Evolutionary conservation across 2,329 filamentous ascomycete species (phyloP).

Genomic region (Amylocarpus encephaloides): DNA sequence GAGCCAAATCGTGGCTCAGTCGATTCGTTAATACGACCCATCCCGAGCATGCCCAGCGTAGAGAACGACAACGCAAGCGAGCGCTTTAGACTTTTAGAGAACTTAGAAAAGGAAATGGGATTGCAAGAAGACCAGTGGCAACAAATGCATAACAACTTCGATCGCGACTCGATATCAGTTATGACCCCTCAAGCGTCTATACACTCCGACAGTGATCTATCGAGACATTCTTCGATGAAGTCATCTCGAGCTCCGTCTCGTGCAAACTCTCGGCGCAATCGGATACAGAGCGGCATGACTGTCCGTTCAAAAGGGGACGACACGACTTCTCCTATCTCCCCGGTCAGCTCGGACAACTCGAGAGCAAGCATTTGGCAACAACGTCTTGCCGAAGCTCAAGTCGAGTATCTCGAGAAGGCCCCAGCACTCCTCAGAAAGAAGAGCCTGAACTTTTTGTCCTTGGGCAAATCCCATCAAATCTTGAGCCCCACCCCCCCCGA

Average conservation of each 20-base stretch:
- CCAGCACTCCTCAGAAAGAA: conserved; percentile 34
- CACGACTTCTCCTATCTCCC: conserved; percentile 28
- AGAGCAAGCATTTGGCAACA: conserved; percentile 39
- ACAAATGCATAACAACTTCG: conserved; percentile 46
- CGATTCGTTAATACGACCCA: conserved; percentile 21
- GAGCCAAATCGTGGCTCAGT: conserved; percentile 25
- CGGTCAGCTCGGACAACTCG: conserved; percentile 30
- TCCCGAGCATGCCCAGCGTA: conserved; percentile 15
- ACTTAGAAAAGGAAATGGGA: conserved; percentile 57
- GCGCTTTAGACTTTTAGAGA: conserved; percentile 41
- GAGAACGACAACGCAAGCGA: conserved; percentile 9
- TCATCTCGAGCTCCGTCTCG: conserved; percentile 35
- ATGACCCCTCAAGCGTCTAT: conserved; percentile 19
- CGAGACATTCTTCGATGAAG: conserved; percentile 24
- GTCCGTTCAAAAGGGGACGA: conserved; percentile 23
- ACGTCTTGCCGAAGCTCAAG: conserved; percentile 40
- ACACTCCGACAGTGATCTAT: conserved; percentile 9
- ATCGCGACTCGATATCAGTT: conserved; percentile 30
- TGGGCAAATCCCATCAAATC: conserved; percentile 35
- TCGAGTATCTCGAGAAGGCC: conserved; percentile 39
- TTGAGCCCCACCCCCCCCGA: conserved; percentile 51
- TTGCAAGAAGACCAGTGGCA: conserved; percentile 55
- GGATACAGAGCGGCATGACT: conserved; percentile 31
- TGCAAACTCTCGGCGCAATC: conserved; percentile 35
- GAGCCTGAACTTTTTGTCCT: conserved; percentile 37